Conservation (phyloP, 192 early-diverging fungal species). For the Mortierella hygrophila region DNA sequence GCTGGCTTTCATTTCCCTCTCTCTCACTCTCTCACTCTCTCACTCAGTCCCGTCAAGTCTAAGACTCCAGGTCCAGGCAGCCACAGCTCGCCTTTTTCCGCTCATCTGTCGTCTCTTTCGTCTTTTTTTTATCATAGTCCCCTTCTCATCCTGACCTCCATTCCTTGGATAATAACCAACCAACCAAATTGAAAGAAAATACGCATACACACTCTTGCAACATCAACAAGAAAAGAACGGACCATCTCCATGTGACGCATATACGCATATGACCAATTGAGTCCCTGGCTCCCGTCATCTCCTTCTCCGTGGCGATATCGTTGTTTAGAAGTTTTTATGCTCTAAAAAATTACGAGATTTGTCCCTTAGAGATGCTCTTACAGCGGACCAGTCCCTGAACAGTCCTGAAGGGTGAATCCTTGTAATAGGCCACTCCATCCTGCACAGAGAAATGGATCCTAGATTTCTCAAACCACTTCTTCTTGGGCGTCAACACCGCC, state of each 20-base stretch:
- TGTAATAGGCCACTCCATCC: conserved; percentile 51
- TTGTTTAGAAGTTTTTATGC: background rate
- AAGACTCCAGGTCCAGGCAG: background rate
- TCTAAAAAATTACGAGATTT: conserved; percentile 29
- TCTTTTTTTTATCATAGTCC: background rate
- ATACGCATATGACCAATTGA: background rate
- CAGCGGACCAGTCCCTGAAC: conserved; percentile 42
- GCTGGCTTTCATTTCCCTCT: background rate
- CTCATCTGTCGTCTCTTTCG: no score
- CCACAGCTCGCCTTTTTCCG: background rate
- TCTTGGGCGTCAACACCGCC: conserved; percentile 43
- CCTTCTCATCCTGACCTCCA: background rate
- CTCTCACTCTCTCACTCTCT: background rate
- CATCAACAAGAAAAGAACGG: background rate
- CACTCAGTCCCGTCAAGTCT: background rate
- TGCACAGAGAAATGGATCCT: conserved; percentile 37
- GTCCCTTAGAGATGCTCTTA: conserved; percentile 37
- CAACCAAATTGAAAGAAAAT: no score
- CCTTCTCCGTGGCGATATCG: background rate
- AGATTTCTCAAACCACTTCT: conserved; percentile 55
- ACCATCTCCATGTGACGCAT: conserved; percentile 4
- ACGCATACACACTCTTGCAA: no score
- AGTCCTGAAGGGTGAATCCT: conserved; percentile 46
- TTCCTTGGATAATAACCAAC: no score
- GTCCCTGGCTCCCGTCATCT: conserved; percentile 8